These are phyloP conservation scores for Parietaria judaica DNA, from an alignment of 306 rosid genomes.

Conservation along the genomic window DNA sequence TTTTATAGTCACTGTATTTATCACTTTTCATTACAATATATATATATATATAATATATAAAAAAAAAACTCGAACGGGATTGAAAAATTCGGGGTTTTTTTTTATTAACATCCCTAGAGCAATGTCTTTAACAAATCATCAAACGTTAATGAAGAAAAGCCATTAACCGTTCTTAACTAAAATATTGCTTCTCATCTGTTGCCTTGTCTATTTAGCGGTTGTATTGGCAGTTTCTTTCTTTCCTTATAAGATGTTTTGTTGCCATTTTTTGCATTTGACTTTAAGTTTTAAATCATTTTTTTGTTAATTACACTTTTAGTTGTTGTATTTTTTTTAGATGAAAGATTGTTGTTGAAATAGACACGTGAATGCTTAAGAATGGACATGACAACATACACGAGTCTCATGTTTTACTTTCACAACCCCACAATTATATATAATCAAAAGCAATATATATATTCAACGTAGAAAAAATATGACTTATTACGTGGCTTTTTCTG, in stretches of 20 bases:
- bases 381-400: slow-evolving; percentile 42
- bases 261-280: slow-evolving; percentile 23
- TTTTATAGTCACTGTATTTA: too few species aligned
- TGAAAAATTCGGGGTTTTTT: too few species aligned
- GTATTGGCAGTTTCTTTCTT: slow-evolving; percentile 28
- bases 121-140: not conserved
- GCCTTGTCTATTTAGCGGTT: slow-evolving; percentile 46
- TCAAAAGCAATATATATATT: too few species aligned
- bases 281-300: not conserved
- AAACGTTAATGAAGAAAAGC: slow-evolving; percentile 4
- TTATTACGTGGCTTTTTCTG: too few species aligned
- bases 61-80: too few species aligned
- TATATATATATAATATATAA: too few species aligned
- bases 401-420: slow-evolving; percentile 6
- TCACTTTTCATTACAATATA: too few species aligned
- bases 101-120: not conserved
- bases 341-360: slow-evolving; percentile 22
- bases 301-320: not conserved
- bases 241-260: slow-evolving; percentile 46
- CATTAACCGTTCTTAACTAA: slow-evolving; percentile 1
- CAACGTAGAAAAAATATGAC: too few species aligned
- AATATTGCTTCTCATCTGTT: slow-evolving; percentile 23
- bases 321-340: not conserved
- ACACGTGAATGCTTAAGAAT: slow-evolving; percentile 33
- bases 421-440: too few species aligned